These are phyloP conservation scores for Ajuga chamaepitys DNA, from an alignment of 257 asterid species.

Conservation along the genomic window DNA sequence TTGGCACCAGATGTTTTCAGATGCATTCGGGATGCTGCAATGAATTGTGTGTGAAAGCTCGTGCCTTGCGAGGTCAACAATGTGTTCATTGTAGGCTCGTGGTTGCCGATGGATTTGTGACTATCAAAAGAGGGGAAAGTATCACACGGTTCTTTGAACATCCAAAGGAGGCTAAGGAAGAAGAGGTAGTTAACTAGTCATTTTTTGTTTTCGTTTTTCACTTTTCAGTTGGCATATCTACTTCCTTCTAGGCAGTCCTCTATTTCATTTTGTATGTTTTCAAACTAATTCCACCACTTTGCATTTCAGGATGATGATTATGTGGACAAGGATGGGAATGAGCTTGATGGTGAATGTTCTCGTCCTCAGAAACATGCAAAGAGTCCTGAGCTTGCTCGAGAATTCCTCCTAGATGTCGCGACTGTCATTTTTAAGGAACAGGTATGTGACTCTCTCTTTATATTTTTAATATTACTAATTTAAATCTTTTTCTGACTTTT, in stretches of 20 bases:
- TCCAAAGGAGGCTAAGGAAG: constrained; percentile 99
- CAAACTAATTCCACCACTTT: neutral
- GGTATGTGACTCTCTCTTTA: constrained; percentile 39
- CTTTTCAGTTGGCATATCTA: neutral
- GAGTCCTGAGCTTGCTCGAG: constrained; percentile 99
- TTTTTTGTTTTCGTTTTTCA: constrained; percentile 13
- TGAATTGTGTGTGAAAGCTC: constrained; percentile 88
- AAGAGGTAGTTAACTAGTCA: constrained; percentile 63
- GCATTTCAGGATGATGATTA: constrained; percentile 85
- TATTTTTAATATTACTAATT: neutral
- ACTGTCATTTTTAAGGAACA: constrained; percentile 96
- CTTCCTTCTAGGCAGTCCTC: neutral
- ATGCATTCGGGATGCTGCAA: constrained; percentile 75
- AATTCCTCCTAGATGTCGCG: constrained; percentile 98
- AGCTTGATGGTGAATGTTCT: constrained; percentile 87
- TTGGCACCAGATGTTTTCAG: constrained; percentile 83
- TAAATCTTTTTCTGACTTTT: neutral
- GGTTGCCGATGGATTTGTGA: constrained; percentile 85
- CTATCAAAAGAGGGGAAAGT: constrained; percentile 73
- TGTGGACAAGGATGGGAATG: constrained; percentile 94
- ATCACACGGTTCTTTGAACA: constrained; percentile 89
- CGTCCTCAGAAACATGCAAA: constrained; percentile 99
- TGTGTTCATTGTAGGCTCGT: constrained; percentile 95
- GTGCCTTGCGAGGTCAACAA: constrained; percentile 85
- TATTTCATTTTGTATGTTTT: neutral